Evolutionary conservation across 1,284 basidiomycete genomes (phyloP), one percentile per base, ranked within the genome.

Genomic region (Moesziomyces aphidis): DNA sequence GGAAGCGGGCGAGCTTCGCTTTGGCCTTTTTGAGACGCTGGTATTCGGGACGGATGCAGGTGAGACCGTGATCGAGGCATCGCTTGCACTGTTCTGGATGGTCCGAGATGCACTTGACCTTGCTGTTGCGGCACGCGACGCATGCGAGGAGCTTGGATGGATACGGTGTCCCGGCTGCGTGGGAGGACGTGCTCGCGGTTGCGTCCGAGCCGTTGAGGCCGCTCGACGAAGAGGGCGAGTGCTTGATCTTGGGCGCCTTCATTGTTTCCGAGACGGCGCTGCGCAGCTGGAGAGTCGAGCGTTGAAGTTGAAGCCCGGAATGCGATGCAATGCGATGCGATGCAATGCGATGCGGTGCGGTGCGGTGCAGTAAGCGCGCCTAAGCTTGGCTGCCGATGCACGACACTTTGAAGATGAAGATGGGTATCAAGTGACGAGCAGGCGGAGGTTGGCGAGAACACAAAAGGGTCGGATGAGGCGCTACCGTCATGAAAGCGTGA

Each of bases 61-160:
- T 56, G 31, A 73, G 59, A 2, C 65, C 61, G 22, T 70, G 63
- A 13, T 63, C 61, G n/a, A 61, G 61, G 26, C 71, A 73, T 24
- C 71, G 53, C 31, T 73, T 67, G 59, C 71, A 73, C 23, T 57
- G 57, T 17, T 65, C 66, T 7, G 65, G 65, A 17, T 61, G 51
- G 15, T 69, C 61, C 11, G 71, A 69, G 45, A 64, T 60, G 56
- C 71, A 73, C 17, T 71, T 71, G 58, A 71, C 62, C 34, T 71
- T 73, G 48, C 66, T 73, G 34, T 73, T 68, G 21, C 71, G 65
- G 22, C 71, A 73, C 13, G 64, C 71, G 22, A 73, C 65, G 28
- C 71, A 73, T 19, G 71, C 71, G 5, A 73, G 59, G 36, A 63
- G 60, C 65, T 73, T 73, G 58, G 61, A 57, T 10, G 68, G 54